Base-by-base conservation (phyloP, 257 asterid species). In the Galeopsis tetrahit region DNA sequence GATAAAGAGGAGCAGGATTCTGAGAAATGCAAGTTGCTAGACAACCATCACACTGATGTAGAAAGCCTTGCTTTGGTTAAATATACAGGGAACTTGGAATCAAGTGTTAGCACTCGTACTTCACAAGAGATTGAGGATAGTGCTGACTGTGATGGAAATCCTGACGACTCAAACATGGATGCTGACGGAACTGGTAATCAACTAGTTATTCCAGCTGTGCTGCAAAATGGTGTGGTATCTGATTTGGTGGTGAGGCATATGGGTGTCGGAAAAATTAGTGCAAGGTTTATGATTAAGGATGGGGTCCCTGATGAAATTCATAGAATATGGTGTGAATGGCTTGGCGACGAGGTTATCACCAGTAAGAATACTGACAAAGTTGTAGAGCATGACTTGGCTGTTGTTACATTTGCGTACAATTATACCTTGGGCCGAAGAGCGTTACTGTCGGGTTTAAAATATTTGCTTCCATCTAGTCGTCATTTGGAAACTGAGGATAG, bases 271-370 rank as follows among this genome's bases (percentile, higher is more conserved):
- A 77, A 35, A 49, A 87, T 93, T 72, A 88, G 86, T 21, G 96
- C 92, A 52, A 85, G 96, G 73, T 74, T 83, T 69, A 44, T 51
- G 61, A 82, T 77, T 83, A 88, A 78, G 80, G 89, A 83, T 62
- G 87, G 85, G 17, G 64, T n/a, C 74, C 72, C 82, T 7, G 67
- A 58, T 59, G 84, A 69, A 68, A 80, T 93, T 69, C 84, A 62
- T 79, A 89, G 79, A 81, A 89, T 93, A 80, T 93, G 98, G 98
- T 93, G 96, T 51, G 96, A 93, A 72, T 93, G 98, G 96, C 78
- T 93, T 38, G 95, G 88, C 63, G 79, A 75, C 53, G 78, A 69
- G 70, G 79, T 73, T 43, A 39, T 44, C 0, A 40, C 71, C 11
- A 33, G 74, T 68, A 82, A 79, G 46, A 86, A 78, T 77, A 60